These are phyloP conservation scores for Knoxdaviesia capensis DNA, from an alignment of 2,329 filamentous ascomycete species.

Conservation along the genomic window DNA sequence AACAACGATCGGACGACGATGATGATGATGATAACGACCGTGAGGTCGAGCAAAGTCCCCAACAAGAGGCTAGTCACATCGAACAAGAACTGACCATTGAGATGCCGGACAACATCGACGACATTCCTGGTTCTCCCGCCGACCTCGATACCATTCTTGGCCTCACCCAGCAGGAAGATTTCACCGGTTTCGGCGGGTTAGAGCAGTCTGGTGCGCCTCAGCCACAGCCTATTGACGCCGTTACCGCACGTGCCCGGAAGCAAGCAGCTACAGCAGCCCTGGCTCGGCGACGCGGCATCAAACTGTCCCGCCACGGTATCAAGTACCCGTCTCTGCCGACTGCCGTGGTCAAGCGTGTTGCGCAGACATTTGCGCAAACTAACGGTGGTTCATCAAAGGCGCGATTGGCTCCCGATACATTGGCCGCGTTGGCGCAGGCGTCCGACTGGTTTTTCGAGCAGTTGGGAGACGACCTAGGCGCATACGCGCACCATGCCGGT, in stretches of 20 bases:
- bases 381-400: constrained; percentile 36
- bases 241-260: too few relatives aligned
- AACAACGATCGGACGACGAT: not conserved
- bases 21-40: constrained; percentile 1
- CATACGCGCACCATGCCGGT: constrained; percentile 64
- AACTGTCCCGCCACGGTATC: constrained; percentile 51
- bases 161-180: too few relatives aligned
- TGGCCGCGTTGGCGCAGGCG: constrained; percentile 57
- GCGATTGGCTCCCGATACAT: constrained; percentile 52
- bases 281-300: constrained; percentile 22
- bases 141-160: too few relatives aligned
- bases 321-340: constrained; percentile 57
- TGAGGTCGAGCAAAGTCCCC: constrained; percentile 1
- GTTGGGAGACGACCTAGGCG: constrained; percentile 56
- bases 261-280: too few relatives aligned
- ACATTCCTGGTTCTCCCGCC: too few relatives aligned
- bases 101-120: too few relatives aligned
- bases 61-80: constrained; percentile 3
- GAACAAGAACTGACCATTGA: constrained; percentile 9
- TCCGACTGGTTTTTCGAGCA: constrained; percentile 91
- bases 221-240: too few relatives aligned
- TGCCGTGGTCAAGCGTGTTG: constrained; percentile 53
- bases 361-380: constrained; percentile 48
- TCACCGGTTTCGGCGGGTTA: too few relatives aligned
- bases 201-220: too few relatives aligned